Percentiles rank a stretch among this genome's conserved stretches.
Conservation (phyloP, 768 basidiomycete genomes). For the Amanita inopinata region DNA sequence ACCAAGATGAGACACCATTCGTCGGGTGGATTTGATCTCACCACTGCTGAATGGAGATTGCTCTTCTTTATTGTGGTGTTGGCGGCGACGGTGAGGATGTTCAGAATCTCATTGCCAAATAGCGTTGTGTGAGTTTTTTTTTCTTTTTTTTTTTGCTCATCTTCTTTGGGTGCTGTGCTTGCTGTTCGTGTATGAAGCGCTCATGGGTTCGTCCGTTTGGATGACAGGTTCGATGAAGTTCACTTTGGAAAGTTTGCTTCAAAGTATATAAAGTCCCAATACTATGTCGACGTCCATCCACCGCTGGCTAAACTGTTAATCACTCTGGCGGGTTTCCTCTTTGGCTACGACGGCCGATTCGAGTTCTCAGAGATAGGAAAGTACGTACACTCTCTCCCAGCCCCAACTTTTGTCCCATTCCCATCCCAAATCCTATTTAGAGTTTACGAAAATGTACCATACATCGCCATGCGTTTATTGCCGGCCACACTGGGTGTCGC, state of each 20-base stretch:
- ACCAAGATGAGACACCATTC: slow-evolving; percentile 30
- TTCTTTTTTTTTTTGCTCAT: slow-evolving; percentile 6
- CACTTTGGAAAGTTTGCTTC: slow-evolving; percentile 97
- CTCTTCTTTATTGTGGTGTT: slow-evolving; percentile 56
- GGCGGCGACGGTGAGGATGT: slow-evolving; percentile 76
- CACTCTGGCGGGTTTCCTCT: slow-evolving; percentile 80
- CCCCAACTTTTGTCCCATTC: no score
- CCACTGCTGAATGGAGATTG: slow-evolving; percentile 69
- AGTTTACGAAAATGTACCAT: slow-evolving; percentile 80
- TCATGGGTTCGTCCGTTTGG: no score
- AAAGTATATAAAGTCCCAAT: slow-evolving; percentile 87
- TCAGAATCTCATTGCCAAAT: slow-evolving; percentile 73
- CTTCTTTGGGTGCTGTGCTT: no score
- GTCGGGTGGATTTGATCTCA: slow-evolving; percentile 54
- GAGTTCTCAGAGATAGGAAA: slow-evolving; percentile 98
- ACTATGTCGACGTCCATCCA: slow-evolving; percentile 94
- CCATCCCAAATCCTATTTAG: no score
- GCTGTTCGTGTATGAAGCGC: no score
- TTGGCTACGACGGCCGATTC: slow-evolving; percentile 86
- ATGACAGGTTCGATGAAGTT: slow-evolving; percentile 94
- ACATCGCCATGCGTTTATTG: slow-evolving; percentile 95
- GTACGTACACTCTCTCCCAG: no score
- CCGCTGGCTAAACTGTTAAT: slow-evolving; percentile 94
- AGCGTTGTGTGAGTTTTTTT: slow-evolving; percentile 79
- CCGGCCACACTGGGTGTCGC: slow-evolving; percentile 84